Evolutionary conservation across 768 basidiomycete species (phyloP).

Genomic region (Macrocybe gigantea): DNA sequence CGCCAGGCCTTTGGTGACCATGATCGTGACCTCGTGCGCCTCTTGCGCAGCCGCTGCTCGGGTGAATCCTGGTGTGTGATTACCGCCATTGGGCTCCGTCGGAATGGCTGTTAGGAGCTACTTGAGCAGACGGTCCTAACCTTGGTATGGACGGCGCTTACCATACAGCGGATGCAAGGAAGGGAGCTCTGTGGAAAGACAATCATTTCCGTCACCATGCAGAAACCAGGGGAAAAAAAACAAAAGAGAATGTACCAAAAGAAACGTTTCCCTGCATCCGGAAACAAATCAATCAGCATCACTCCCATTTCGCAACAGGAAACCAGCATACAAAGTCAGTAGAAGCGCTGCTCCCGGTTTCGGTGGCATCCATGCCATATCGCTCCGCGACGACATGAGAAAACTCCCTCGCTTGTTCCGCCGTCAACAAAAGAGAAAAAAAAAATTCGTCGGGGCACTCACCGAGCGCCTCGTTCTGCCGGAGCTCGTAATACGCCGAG

Average conservation of each 20-base stretch:
- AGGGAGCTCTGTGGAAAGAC: constrained; percentile 40
- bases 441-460: constrained; percentile 11
- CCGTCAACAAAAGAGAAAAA: not conserved
- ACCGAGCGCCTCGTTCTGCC: constrained; percentile 55
- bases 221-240: not conserved
- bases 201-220: constrained; percentile 9
- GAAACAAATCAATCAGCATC: not conserved
- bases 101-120: constrained; percentile 52
- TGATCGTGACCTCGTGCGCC: constrained; percentile 59
- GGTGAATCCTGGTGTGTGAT: constrained; percentile 68
- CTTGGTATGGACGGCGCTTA: constrained; percentile 19
- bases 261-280: constrained; percentile 63
- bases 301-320: too few species aligned
- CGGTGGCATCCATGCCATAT: constrained; percentile 35
- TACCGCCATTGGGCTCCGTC: constrained; percentile 64
- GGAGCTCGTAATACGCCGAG: constrained; percentile 47
- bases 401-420: constrained; percentile 49
- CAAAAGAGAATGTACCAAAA: constrained; percentile 39
- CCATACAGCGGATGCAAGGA: constrained; percentile 61
- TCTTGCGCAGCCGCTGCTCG: constrained; percentile 49
- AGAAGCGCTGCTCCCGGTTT: constrained; percentile 44
- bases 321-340: too few species aligned
- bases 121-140: constrained; percentile 17
- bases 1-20: constrained; percentile 55
- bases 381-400: constrained; percentile 35